Evolutionary conservation across 2,329 filamentous ascomycete species (phyloP).

Genomic region (Fusarium incarnatum): DNA sequence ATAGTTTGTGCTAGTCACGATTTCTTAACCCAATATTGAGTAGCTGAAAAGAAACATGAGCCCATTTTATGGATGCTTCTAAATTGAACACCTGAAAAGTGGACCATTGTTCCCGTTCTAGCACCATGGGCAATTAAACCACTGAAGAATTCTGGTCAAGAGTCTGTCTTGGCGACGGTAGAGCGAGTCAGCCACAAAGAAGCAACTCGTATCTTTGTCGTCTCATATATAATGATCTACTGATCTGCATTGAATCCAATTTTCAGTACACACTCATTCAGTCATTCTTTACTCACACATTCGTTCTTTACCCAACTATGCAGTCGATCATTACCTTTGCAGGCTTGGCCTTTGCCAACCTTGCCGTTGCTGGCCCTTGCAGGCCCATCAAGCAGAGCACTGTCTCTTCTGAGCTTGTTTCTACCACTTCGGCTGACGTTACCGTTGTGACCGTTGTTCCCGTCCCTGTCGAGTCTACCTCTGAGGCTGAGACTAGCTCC

Average conservation of each 20-base stretch:
- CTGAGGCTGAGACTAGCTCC: background rate
- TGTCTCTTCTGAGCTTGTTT: background rate
- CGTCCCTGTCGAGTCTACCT: background rate
- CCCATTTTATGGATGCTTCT: background rate
- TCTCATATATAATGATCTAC: constrained; percentile 3
- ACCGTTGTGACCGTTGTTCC: background rate
- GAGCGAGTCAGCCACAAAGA: background rate
- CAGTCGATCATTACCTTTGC: constrained; percentile 11
- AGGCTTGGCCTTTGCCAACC: constrained; percentile 14
- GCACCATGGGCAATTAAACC: background rate
- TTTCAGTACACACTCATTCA: background rate
- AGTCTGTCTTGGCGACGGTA: background rate
- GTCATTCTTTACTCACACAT: constrained; percentile 2
- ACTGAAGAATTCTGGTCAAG: background rate
- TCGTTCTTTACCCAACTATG: background rate
- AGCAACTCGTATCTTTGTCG: background rate
- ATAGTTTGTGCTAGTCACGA: background rate
- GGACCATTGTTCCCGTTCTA: background rate
- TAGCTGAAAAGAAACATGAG: background rate
- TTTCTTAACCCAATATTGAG: background rate
- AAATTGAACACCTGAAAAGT: background rate
- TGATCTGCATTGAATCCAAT: background rate
- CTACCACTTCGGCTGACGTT: background rate
- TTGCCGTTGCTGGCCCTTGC: constrained; percentile 10
- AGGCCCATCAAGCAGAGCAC: background rate